Evolutionary conservation across 805 yeast species (phyloP), one percentile per base, ranked within the genome.

Genomic region (Candida stauntonica): DNA sequence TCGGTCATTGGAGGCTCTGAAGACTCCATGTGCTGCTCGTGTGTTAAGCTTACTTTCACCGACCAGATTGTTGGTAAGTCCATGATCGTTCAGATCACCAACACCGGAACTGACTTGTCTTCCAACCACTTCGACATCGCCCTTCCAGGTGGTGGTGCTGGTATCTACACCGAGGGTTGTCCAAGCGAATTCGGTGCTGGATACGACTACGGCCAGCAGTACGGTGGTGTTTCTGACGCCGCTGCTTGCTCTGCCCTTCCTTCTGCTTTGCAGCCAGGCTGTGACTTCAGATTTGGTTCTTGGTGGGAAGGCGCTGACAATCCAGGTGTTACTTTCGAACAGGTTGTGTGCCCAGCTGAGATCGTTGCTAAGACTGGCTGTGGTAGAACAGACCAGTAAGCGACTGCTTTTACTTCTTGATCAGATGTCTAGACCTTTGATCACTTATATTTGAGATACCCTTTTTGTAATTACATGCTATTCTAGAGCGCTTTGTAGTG

Each of bases 101-200:
- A 39, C 39, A 43, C 46, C 16, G 46, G 46, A 20, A 26, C 39
- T 1, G 46, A 42, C 21, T 27, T 42, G 21, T 16, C 32, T n/a
- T 26, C 26, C 11, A 42, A 42, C 40, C 46, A 42, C 33, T 42
- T 42, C 31, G 46, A 42, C 28, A 28, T 42, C n/a, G 46, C 46
- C 3, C 31, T 42, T 7, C 46, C 46, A 36, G 46, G 46, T 33
- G 43, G 43, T 31, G 46, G 46, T 18, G 32, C 36, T 12, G 46
- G 46, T 33, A 3, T 3, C 28, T 42, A 11, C 36, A 27, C 41
- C 9, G 29, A 39, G 14, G 46, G 46, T 12, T 42, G 46, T 21
- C n/a, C 43, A 9, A 23, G 33, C 5, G 43, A 42, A 33, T 42
- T 42, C 20, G 46, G 46, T 14, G 20, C 41, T 19, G 39, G 39